Percentiles rank a stretch among this genome's conserved stretches.
phyloP scores from a whole-genome alignment of 2,329 filamentous ascomycete genomes.

The Coniochaeta prunicola region DNA sequence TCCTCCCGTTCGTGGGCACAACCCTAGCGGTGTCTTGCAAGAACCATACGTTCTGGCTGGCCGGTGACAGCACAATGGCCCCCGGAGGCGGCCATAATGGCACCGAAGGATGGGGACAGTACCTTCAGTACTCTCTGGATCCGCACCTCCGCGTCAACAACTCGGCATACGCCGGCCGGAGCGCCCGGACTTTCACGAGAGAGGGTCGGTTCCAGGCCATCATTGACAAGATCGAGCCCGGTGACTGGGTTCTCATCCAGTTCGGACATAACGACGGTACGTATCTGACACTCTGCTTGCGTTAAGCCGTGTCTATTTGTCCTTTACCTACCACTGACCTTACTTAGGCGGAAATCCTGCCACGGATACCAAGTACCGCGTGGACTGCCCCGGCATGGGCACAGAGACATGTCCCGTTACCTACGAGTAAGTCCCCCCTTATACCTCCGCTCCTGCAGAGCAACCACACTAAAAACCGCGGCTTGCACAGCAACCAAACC shows the following conservation, averaged over 20 bases:
- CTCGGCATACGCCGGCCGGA: conserved; percentile 58
- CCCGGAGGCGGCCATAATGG: conserved; percentile 33
- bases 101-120: conserved; percentile 55
- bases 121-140: conserved; percentile 44
- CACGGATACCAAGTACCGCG: conserved; percentile 51
- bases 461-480: conserved; percentile 10
- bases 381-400: conserved; percentile 49
- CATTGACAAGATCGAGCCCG: conserved; percentile 40
- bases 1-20: not conserved
- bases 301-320: too few relatives aligned
- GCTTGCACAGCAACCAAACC: not conserved
- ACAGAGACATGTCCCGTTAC: conserved; percentile 43
- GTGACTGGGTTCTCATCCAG: conserved; percentile 63
- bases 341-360: conserved; percentile 35
- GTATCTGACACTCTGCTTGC: not conserved
- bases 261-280: conserved; percentile 65
- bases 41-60: conserved; percentile 1
- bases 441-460: not conserved
- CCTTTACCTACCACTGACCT: not conserved
- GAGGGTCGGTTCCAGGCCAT: conserved; percentile 58
- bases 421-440: conserved; percentile 29
- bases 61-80: conserved; percentile 57
- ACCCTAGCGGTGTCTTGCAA: not conserved
- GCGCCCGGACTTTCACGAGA: conserved; percentile 57
- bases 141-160: conserved; percentile 44